Base-by-base conservation (phyloP, 2,329 filamentous ascomycete species). In the Rhytidhysteron rufulum region DNA sequence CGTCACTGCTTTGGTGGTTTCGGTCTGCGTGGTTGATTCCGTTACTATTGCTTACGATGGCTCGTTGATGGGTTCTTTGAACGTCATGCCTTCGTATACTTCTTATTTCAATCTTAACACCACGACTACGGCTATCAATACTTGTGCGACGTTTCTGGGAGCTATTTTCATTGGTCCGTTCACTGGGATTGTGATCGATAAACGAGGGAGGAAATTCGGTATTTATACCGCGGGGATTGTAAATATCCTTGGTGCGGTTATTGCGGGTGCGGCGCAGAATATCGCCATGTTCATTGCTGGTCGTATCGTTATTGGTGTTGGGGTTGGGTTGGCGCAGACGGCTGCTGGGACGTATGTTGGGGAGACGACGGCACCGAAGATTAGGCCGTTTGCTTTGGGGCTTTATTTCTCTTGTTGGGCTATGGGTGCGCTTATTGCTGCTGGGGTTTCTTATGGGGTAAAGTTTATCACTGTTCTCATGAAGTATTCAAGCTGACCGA, bases 61-160 rank as follows among this genome's bases (percentile, higher is more conserved):
- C n/a, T n/a, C n/a, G n/a, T n/a, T n/a, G n/a, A n/a, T n/a, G n/a
- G n/a, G n/a, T n/a, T n/a, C n/a, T n/a, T 65, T 82, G 18, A 76
- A 79, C 42, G 79, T 81, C 42, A 54, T 81, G 13, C 75, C 76
- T 0, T 71, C 69, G 0, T 81, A 80, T 52, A 71, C 67, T 0
- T 66, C 77, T 27, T 80, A 80, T 53, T 80, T 81, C 59, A 49
- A 68, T 4, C 68, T 80, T 6, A 78, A 61, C n/a, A 55, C 71
- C 1, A 70, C 72, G 0, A 78, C 75, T 0, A 73, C 67, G 0
- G 75, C 72, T 3, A 65, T 81, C 13, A 78, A 79, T 47, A 80
- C 75, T 4, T 71, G 75, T 0, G 72, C 73, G 2, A 68, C 74
- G n/a, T 79, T 71, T 50, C 74, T 80, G 35, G 77, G 77, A 9